Evolutionary conservation across 2,329 filamentous ascomycete species (phyloP), one percentile per base, ranked within the genome.

Genomic region (Metarhizium rileyi): DNA sequence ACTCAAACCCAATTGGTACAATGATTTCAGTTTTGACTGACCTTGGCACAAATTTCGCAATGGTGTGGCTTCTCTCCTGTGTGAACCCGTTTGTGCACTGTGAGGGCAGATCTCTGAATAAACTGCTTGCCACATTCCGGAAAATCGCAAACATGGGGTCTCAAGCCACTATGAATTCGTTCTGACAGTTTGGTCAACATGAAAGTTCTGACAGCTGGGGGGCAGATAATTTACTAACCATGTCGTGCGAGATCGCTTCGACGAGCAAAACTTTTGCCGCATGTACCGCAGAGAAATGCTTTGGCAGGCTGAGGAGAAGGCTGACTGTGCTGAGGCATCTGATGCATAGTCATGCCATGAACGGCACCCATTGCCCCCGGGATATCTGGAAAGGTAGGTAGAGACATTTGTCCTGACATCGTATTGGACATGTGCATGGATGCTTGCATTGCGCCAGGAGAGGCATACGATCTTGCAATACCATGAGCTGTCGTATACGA

Each of bases 1-100:
- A 25, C 23, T 9, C 1, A 36, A 46, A 22, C n/a, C 48, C 12
- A 36, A 28, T 25, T 18, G 2, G 26, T 14, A 8, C 6, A 16
- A 9, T 33, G 23, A 20, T 12, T 5, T 22, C 12, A 14, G 36
- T 50, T 56, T 33, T 23, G 6, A 59, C 77, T 61, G 75, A 95
- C 90, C 84, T 97, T 97, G 66, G 89, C 88, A 66, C 93, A 97
- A 55, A 87, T 83, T 69, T 96, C 93, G 65, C 93, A 98, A 82
- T 93, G 91, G 62, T 98, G 93, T 46, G 93, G 93, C 70, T 98
- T 98, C 72, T 97, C 93, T 56, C 93, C 93, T 2, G 93, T 97
- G 68, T 98, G 93, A 20, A 96, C 90, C 59, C 93, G 86, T 63
- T 87, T 84, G 67, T 97, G 93, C 7, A 98, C 93, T 0, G 93